Evolutionary conservation across 768 basidiomycete species (phyloP).

Genomic region (Austroboletus eburneus): DNA sequence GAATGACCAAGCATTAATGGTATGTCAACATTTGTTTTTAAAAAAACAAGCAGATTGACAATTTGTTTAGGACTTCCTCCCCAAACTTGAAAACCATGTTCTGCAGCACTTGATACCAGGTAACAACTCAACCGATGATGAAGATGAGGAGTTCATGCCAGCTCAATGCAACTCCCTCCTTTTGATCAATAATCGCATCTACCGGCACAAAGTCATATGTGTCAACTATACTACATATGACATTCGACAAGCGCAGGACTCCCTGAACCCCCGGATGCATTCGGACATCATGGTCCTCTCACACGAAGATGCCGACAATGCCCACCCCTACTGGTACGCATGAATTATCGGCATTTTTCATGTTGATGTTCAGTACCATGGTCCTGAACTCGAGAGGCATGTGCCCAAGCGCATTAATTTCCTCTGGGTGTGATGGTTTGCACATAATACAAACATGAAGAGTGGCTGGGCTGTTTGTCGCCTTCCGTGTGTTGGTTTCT

Average conservation of each 20-base stretch:
- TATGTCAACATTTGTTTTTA: background rate
- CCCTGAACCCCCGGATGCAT: background rate
- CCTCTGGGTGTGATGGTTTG: slow-evolving; percentile 4
- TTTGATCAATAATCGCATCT: background rate
- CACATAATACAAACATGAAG: background rate
- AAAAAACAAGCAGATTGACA: background rate
- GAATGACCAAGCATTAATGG: background rate
- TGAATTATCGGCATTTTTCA: background rate
- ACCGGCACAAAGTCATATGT: background rate
- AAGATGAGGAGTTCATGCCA: background rate
- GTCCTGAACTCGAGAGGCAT: background rate
- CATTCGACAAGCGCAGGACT: background rate
- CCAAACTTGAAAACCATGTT: background rate
- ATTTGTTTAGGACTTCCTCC: background rate
- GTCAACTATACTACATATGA: slow-evolving; percentile 12
- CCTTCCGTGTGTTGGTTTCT: background rate
- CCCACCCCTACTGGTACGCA: background rate
- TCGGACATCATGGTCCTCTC: background rate
- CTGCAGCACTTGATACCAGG: background rate
- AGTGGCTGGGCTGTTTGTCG: background rate
- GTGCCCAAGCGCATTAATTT: background rate
- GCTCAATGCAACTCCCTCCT: background rate
- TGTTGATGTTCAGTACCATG: background rate
- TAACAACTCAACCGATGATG: background rate
- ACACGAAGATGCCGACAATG: background rate